Evolutionary conservation across 169 alveolate genomes (phyloP), one percentile per base, ranked within the genome.

Genomic region (Perkinsus olseni): DNA sequence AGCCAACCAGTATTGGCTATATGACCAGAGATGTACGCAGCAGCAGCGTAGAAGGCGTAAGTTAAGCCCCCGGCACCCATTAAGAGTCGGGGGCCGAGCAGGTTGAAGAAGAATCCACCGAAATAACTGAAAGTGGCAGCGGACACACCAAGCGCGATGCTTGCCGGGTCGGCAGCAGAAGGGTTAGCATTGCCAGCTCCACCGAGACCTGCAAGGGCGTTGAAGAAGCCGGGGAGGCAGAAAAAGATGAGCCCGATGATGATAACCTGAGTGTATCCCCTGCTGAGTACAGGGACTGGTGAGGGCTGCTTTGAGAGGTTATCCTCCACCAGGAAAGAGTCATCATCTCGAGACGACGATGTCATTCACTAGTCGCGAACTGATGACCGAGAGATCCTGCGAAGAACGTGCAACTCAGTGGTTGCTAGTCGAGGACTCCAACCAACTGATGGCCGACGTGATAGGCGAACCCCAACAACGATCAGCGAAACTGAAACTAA

Each of bases 201-300:
- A 21, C 95, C 95, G 31, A 92, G 74, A 50, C 94, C 94, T 28
- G 38, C 50, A 91, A 94, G 45, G 1, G 94, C 94, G 10, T 94
- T 94, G 93, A 92, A 92, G 21, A 92, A 92, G 37, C 95, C 95
- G 21, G 95, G 94, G 34, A 13, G 31, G 82, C 82, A 62, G 82
- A 24, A 62, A 24, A 4, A 62, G 8, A 8, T 24, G 82, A 62
- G 8, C 1, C 13, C 17, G 28, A 8, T 21, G 28, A 24, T 28
- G 34, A 24, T 24, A 62, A 8, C 82, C 34, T 24, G 82, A 28
- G 10, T 28, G 31, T 13, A 62, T 8, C 82, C 82, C 34, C 13
- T 62, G 34, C 8, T 28, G 28, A 62, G 34, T 13, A 62, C 62
- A 45, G 62, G 62, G 6, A 17, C 6, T 45, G 62, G 17, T 10